Evolutionary conservation across 257 asterid species (phyloP).

Genomic region (Solanum chmielewskii): DNA sequence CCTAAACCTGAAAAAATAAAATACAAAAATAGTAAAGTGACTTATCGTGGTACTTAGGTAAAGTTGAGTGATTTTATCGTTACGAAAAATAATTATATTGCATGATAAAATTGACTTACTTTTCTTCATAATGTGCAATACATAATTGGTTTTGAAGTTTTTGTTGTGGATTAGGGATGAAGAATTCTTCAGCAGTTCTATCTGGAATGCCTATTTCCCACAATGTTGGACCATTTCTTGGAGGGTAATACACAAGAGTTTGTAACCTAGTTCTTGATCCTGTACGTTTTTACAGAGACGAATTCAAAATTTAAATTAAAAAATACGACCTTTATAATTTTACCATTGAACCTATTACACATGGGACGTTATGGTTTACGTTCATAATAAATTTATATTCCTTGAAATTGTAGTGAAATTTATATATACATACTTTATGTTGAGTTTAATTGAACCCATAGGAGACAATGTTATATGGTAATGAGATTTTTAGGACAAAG

Average conservation of each 20-base stretch:
- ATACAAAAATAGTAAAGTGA: neutral
- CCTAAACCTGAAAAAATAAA: slow-evolving; percentile 23
- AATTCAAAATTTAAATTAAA: neutral
- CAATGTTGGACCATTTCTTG: slow-evolving; percentile 43
- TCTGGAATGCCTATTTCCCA: slow-evolving; percentile 78
- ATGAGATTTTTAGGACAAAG: neutral
- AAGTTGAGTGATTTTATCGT: neutral
- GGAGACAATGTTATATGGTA: neutral
- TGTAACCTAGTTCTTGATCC: slow-evolving; percentile 15
- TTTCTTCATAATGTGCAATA: neutral
- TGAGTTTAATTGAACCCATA: neutral
- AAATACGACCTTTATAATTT: neutral
- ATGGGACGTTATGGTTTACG: neutral
- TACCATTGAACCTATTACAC: neutral
- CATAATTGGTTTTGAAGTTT: slow-evolving; percentile 14
- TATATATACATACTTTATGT: neutral
- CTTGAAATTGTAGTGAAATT: neutral
- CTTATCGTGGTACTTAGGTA: neutral
- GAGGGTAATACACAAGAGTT: slow-evolving; percentile 31
- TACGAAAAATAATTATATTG: neutral
- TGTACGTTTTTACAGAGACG: neutral
- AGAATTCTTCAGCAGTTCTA: slow-evolving; percentile 54
- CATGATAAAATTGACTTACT: neutral
- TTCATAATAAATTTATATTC: neutral
- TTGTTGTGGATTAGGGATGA: slow-evolving; percentile 33